These are phyloP conservation scores for Hemileccinum rubropunctum DNA, from an alignment of 768 basidiomycete species.

Conservation along the genomic window DNA sequence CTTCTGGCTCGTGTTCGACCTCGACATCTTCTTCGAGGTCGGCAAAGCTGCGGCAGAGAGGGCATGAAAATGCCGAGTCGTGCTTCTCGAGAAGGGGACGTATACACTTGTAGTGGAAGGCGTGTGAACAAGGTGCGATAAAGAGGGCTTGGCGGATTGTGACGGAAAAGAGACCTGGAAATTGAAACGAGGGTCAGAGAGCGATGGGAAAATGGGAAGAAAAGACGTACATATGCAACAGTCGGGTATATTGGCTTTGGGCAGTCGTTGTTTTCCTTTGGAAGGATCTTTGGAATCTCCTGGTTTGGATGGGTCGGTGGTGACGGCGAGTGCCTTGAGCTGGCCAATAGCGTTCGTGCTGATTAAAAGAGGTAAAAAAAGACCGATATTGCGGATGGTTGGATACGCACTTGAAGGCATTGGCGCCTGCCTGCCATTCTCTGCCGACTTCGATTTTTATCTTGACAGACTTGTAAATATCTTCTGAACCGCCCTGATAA, in stretches of 20 bases:
- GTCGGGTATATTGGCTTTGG: slow-evolving; percentile 59
- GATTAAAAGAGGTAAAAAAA: background rate
- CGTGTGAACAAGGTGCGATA: slow-evolving; percentile 96
- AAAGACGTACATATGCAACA: slow-evolving; percentile 85
- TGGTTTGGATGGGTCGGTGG: slow-evolving; percentile 24
- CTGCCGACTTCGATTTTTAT: slow-evolving; percentile 87
- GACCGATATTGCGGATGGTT: background rate
- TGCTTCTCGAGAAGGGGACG: slow-evolving; percentile 86
- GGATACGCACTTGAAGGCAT: slow-evolving; percentile 74
- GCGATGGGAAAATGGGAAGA: slow-evolving; percentile 4
- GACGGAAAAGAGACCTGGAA: slow-evolving; percentile 71
- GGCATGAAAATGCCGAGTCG: slow-evolving; percentile 92
- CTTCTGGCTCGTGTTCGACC: slow-evolving; percentile 44
- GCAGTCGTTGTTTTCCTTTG: slow-evolving; percentile 28
- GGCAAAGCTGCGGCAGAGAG: slow-evolving; percentile 91
- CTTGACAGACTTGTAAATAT: slow-evolving; percentile 96
- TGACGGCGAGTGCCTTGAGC: slow-evolving; percentile 63
- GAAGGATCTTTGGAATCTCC: slow-evolving; percentile 6
- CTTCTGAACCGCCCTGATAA: slow-evolving; percentile 96
- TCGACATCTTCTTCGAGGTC: slow-evolving; percentile 97
- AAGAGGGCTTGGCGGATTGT: slow-evolving; percentile 95
- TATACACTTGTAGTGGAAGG: slow-evolving; percentile 97
- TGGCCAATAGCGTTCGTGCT: slow-evolving; percentile 80
- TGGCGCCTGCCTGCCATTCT: slow-evolving; percentile 87
- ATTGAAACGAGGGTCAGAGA: background rate